Base-by-base conservation (phyloP, 148 eudicot species). In the Camellia lanceoleosa region DNA sequence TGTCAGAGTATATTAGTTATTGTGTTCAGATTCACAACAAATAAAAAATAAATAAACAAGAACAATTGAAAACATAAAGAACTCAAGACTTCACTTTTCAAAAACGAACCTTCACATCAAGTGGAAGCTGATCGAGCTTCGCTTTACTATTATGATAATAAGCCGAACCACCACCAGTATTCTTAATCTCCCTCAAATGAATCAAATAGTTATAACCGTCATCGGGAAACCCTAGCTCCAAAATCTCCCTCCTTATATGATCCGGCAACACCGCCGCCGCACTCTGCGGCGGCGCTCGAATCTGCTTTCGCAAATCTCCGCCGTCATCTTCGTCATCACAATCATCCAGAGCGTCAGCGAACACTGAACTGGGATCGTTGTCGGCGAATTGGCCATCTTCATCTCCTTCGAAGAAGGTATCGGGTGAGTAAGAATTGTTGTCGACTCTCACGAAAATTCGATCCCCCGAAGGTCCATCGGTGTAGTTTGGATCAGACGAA, bases 171-270 rank as follows among this genome's bases (percentile, higher is more conserved):
- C 87, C 98, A 52, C 98, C 98, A 11, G 89, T 81, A 67, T 91
- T 89, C 79, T 87, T 92, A 79, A 94, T 96, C 87, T 96, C 99
- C 79, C 99, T 87, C 92, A 96, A 47, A 82, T 94, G 99, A 58
- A 23, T 16, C 82, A 96, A 82, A 79, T 96, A 96, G 80, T 96
- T 96, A 80, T 96, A 96, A 20, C 98, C 99, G 86, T 96, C 99
- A 83, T 96, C 99, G 3, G 97, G 98, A 82, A 94, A 96, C 51
- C 99, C 99, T 44, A 94, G 89, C 88, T 94, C 97, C 83, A 96
- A 47, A 63, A 92, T 94, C 85, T 96, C 98, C 82, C 74, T 92
- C 84, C 99, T 90, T 12, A 92, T 20, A 18, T 85, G 69, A 76
- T 92, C 98, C 7, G 98, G 94, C 58, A 96, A 79, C 55, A 70